Base-by-base conservation (phyloP, 331 rosid genomes). In the Quercus phellos region DNA sequence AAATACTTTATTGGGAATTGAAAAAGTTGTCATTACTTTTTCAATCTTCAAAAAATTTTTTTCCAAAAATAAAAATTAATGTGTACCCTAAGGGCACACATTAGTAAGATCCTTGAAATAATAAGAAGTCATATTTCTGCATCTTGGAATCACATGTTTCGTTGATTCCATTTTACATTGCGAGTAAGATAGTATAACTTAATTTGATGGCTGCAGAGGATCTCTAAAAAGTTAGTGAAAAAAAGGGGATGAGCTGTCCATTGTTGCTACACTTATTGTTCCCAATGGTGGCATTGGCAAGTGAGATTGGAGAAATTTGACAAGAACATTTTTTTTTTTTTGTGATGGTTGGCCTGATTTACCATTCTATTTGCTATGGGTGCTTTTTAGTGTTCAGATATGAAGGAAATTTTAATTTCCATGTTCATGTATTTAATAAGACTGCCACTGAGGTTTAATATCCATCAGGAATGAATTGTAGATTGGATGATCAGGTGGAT, bases 271-370 rank as follows among this genome's bases (percentile, higher is more conserved):
- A 7, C 66, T 84, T 16, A 72, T 1, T 51, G 63, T 72, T 38
- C 87, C 84, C 1, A 21, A 46, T 14, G 79, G 84, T 26, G 43
- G 12, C 51, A 29, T 21, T 84, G 85, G 88, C 58, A 30, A 51
- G 68, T 80, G 21, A 67, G 51, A 4, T 6, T 84, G 54, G 29
- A 54, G 26, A 77, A 68, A 26, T 7, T 3, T 16, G 7, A 46
- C 19, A 66, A 30, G 0, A 42, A 51, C 3, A 22, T 80, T 19
- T 84, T 71, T 80, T 19, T 84, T 71, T 12, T 64, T 77, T 50
- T 16, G 22, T 0, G 51, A 75, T 8, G 61, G 78, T 11, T 74
- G 84, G 78, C 51, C 18, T 12, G 68, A 61, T 0, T 77, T 84
- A 60, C n/a, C 46, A 53, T 34, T 30, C 55, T n/a, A 38, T 53